Evolutionary conservation across 1,139 yeast species (phyloP).

Genomic region (Pichia sp.): DNA sequence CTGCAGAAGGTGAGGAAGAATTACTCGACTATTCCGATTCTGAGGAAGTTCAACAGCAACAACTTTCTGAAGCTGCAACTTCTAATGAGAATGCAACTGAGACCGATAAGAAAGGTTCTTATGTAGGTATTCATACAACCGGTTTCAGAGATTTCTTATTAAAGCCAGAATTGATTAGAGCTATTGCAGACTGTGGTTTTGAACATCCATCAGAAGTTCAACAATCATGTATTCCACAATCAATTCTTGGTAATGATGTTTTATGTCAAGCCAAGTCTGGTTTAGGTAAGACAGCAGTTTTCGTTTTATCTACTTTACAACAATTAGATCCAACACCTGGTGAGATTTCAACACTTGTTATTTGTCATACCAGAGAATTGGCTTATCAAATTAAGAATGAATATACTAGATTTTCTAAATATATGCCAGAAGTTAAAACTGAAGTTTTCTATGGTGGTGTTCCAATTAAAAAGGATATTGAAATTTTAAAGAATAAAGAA

Average conservation of each 20-base stretch:
- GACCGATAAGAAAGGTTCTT: conserved; percentile 90
- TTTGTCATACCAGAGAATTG: conserved; percentile 97
- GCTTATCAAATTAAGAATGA: conserved; percentile 98
- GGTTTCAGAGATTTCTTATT: conserved; percentile 96
- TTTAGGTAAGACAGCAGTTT: conserved; percentile 98
- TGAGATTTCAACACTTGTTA: conserved; percentile 87
- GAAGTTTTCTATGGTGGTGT: conserved; percentile 98
- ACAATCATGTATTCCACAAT: conserved; percentile 97
- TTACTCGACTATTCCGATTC: conserved; percentile 96
- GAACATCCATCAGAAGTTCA: conserved; percentile 99
- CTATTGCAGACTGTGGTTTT: conserved; percentile 98
- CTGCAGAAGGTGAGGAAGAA: conserved; percentile 98
- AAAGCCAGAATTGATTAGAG: conserved; percentile 94
- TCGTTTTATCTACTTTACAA: conserved; percentile 90
- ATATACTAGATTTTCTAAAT: conserved; percentile 95
- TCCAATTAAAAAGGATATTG: conserved; percentile 79
- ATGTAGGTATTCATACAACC: conserved; percentile 96
- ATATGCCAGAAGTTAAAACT: conserved; percentile 96
- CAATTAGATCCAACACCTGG: conserved; percentile 98
- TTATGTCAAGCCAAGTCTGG: conserved; percentile 99
- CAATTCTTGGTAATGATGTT: conserved; percentile 96
- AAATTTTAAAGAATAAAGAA: conserved; percentile 83
- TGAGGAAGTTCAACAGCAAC: conserved; percentile 66
- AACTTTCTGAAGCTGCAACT: conserved; percentile 52
- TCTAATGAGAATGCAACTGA: conserved; percentile 46